Percentiles rank a stretch among this genome's conserved stretches.
These are phyloP conservation scores for Oleoguttula mirabilis DNA, from an alignment of 495 filamentous ascomycete species.

Conservation along the genomic window DNA sequence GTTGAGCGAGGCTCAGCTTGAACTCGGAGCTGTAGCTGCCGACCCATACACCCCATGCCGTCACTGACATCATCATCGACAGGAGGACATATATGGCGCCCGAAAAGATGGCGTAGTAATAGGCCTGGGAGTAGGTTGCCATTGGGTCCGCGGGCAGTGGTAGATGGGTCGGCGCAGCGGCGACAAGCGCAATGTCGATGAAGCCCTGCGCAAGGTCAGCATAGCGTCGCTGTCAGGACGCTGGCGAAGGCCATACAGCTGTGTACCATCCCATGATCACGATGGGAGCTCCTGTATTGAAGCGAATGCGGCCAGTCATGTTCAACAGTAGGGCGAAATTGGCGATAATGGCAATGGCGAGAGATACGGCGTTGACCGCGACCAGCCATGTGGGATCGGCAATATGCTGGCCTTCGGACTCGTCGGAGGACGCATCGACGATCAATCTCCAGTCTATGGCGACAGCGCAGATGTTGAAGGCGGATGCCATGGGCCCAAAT, in stretches of 20 bases:
- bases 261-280: slow-evolving; percentile 53
- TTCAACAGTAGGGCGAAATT: slow-evolving; percentile 61
- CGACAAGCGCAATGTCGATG: slow-evolving; percentile 48
- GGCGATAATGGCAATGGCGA: slow-evolving; percentile 54
- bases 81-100: slow-evolving; percentile 66
- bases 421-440: slow-evolving; percentile 37
- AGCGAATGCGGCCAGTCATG: slow-evolving; percentile 51
- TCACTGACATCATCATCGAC: slow-evolving; percentile 54
- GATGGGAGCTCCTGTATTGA: slow-evolving; percentile 49
- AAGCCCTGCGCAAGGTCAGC: too few relatives aligned
- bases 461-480: slow-evolving; percentile 68
- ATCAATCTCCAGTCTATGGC: slow-evolving; percentile 59
- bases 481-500: slow-evolving; percentile 68
- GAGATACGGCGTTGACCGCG: slow-evolving; percentile 56
- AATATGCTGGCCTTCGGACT: slow-evolving; percentile 41
- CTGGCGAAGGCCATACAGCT: too few relatives aligned
- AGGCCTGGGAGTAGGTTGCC: slow-evolving; percentile 42
- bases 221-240: too few relatives aligned
- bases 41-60: slow-evolving; percentile 48
- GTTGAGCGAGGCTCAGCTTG: slow-evolving; percentile 57
- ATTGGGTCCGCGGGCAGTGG: background rate
- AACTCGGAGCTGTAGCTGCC: slow-evolving; percentile 59
- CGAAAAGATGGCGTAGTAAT: slow-evolving; percentile 68
- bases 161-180: slow-evolving; percentile 33
- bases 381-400: slow-evolving; percentile 51